A percentile compares a stretch with the other conserved stretches of the same genome.
Evolutionary conservation across 1,284 basidiomycete species (phyloP).

Genomic region (Agroathelia rolfsii): DNA sequence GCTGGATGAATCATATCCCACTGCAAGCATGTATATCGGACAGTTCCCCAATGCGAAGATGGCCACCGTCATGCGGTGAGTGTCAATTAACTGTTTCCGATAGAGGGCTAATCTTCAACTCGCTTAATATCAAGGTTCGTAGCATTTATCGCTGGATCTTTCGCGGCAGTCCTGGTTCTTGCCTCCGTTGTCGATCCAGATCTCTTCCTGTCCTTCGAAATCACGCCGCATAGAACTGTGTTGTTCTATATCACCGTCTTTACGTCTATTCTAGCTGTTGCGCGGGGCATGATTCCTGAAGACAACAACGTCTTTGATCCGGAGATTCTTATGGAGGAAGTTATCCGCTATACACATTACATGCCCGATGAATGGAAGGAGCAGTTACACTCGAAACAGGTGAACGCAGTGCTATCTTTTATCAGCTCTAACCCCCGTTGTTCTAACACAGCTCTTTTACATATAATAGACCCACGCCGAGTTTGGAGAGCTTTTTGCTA

Average conservation of each 20-base stretch:
- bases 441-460: slow-evolving; percentile 8
- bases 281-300: slow-evolving; percentile 92
- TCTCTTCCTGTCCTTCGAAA: slow-evolving; percentile 87
- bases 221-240: slow-evolving; percentile 87
- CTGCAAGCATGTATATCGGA: slow-evolving; percentile 90
- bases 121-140: no score
- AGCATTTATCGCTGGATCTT: slow-evolving; percentile 92
- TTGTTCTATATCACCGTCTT: slow-evolving; percentile 90
- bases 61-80: slow-evolving; percentile 80
- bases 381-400: slow-evolving; percentile 82
- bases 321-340: slow-evolving; percentile 82
- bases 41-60: slow-evolving; percentile 96
- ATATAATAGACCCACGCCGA: slow-evolving; percentile 67
- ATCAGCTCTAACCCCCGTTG: slow-evolving; percentile 3
- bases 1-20: slow-evolving; percentile 80
- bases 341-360: slow-evolving; percentile 91
- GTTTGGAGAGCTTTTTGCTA: slow-evolving; percentile 82
- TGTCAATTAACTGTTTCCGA: slow-evolving; percentile 6
- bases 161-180: slow-evolving; percentile 87
- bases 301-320: slow-evolving; percentile 92
- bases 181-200: slow-evolving; percentile 90
- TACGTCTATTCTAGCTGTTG: slow-evolving; percentile 78
- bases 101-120: no score
- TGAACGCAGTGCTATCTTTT: slow-evolving; percentile 25
- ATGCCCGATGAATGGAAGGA: slow-evolving; percentile 89